Percentiles rank a stretch among this genome's conserved stretches.
These are phyloP conservation scores for Candida freyschussii DNA, from an alignment of 1,139 yeast genomes.

Conservation along the genomic window DNA sequence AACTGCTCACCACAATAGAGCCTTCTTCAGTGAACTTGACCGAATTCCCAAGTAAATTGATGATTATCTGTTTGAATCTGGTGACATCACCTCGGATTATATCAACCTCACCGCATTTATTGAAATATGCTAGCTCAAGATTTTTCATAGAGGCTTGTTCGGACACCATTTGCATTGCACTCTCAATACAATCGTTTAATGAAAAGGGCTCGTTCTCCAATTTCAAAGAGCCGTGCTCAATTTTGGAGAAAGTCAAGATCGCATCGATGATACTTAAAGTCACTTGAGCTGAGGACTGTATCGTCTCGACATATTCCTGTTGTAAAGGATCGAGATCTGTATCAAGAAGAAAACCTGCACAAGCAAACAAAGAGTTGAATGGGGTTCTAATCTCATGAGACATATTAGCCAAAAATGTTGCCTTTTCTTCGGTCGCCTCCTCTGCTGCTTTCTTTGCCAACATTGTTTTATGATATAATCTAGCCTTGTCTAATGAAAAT, in stretches of 20 bases:
- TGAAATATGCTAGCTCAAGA: constrained; percentile 45
- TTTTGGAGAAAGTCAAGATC: constrained; percentile 50
- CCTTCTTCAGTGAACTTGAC: constrained; percentile 51
- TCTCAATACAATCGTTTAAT: constrained; percentile 46
- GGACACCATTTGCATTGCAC: constrained; percentile 48
- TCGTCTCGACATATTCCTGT: constrained; percentile 51
- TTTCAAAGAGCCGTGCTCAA: constrained; percentile 51
- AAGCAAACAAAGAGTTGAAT: constrained; percentile 50
- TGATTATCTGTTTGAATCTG: constrained; percentile 48
- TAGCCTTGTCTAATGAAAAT: constrained; percentile 47
- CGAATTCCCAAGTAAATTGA: constrained; percentile 54
- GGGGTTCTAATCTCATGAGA: constrained; percentile 58
- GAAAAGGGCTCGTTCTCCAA: constrained; percentile 47
- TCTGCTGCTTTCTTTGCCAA: constrained; percentile 53
- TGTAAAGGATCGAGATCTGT: constrained; percentile 45
- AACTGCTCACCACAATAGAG: constrained; percentile 39
- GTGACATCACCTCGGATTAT: constrained; percentile 48
- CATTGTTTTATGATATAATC: constrained; percentile 46
- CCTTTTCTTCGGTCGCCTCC: constrained; percentile 56
- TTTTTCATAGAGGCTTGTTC: constrained; percentile 47
- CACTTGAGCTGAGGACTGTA: constrained; percentile 47
- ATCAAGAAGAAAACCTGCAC: constrained; percentile 50
- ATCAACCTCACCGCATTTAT: constrained; percentile 40
- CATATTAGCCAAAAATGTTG: constrained; percentile 57
- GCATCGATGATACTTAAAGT: constrained; percentile 55